These are phyloP conservation scores for Serendipita vermifera DNA, from an alignment of 768 basidiomycete genomes.

Conservation along the genomic window DNA sequence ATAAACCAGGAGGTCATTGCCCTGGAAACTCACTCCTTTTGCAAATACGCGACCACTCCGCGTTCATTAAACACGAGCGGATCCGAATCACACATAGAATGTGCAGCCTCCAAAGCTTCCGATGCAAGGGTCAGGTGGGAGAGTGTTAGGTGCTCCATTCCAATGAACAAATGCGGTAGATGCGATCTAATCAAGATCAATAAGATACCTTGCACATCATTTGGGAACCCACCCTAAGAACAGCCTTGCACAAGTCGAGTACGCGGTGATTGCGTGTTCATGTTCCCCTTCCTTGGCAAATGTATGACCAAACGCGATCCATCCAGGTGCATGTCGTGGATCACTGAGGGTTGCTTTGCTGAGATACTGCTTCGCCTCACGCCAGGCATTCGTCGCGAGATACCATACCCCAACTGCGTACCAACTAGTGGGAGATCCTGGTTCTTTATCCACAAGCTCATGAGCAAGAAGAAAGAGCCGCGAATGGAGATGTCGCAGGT, in stretches of 20 bases:
- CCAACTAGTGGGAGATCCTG: constrained; percentile 89
- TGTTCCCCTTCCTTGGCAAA: constrained; percentile 97
- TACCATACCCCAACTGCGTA: constrained; percentile 99
- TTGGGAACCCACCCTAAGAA: constrained; percentile 64
- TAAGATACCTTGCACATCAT: neutral
- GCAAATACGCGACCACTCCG: constrained; percentile 85
- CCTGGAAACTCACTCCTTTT: constrained; percentile 57
- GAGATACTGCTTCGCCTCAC: constrained; percentile 73
- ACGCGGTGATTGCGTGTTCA: constrained; percentile 95
- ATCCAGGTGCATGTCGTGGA: constrained; percentile 88
- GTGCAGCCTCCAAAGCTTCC: constrained; percentile 75
- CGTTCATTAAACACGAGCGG: constrained; percentile 85
- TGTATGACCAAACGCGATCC: constrained; percentile 96
- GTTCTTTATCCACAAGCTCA: constrained; percentile 87
- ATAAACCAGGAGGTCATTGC: neutral
- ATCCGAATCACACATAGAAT: constrained; percentile 71
- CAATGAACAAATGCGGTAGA: constrained; percentile 86
- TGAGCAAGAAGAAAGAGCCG: constrained; percentile 93
- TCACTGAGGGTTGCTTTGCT: constrained; percentile 97
- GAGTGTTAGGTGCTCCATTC: constrained; percentile 94
- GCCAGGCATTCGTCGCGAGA: constrained; percentile 72
- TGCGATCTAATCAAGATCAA: constrained; percentile 55
- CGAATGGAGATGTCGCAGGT: constrained; percentile 80
- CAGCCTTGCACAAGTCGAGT: constrained; percentile 90
- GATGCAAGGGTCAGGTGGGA: constrained; percentile 71